Conservation (phyloP, 768 basidiomycete species). For the Agrocybe pediades region DNA sequence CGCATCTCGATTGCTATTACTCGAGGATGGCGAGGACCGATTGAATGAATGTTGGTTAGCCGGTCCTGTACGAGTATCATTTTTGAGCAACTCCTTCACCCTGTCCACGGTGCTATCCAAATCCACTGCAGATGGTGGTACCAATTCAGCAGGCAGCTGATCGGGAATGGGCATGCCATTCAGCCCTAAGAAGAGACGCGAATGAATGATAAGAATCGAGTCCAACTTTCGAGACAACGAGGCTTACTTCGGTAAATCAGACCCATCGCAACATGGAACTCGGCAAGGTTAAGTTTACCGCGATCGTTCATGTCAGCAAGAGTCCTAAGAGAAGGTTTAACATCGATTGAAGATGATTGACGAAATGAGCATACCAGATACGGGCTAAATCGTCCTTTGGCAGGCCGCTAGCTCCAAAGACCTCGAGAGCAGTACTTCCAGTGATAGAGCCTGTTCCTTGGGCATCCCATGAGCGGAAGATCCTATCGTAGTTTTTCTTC, state of each 20-base stretch:
- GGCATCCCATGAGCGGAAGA: constrained; percentile 96
- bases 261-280: constrained; percentile 99
- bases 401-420: constrained; percentile 92
- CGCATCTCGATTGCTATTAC: constrained; percentile 75
- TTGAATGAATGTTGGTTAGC: constrained; percentile 77
- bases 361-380: constrained; percentile 73
- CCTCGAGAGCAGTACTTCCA: constrained; percentile 83
- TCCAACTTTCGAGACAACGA: background rate
- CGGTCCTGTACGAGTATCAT: constrained; percentile 79
- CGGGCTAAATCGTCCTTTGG: constrained; percentile 87
- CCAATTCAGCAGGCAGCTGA: constrained; percentile 82
- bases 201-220: constrained; percentile 2
- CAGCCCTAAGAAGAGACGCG: constrained; percentile 57
- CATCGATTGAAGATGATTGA: background rate
- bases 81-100: constrained; percentile 82
- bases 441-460: constrained; percentile 80
- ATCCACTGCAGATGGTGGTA: constrained; percentile 90
- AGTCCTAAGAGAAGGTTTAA: constrained; percentile 55
- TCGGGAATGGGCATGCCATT: constrained; percentile 93
- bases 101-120: constrained; percentile 89
- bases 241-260: constrained; percentile 92
- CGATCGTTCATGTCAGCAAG: constrained; percentile 92
- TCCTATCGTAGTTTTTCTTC: constrained; percentile 95
- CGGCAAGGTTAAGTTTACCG: constrained; percentile 92
- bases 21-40: constrained; percentile 43